Base-by-base conservation (phyloP, 768 basidiomycete genomes). In the Tylopilus sp. region DNA sequence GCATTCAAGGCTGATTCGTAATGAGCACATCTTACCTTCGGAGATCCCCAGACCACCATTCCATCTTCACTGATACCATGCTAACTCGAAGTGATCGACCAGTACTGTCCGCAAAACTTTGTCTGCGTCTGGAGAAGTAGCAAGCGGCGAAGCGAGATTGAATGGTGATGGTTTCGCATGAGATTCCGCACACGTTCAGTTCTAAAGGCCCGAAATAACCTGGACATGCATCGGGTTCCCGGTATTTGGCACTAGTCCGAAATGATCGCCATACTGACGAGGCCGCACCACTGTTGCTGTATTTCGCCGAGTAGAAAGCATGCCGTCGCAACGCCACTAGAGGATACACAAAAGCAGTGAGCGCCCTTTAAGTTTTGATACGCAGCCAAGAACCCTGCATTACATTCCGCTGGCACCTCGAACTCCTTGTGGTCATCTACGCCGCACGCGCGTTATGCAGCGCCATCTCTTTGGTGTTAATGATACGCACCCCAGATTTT, bases 291-390 rank as follows among this genome's bases (percentile, higher is more conserved):
- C n/a, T 37, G 37, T 45, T 57, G 19, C 62, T 57, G 24, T 60
- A 62, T 40, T 44, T 57, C 50, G 12, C 78, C 77, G 8, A 78
- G 48, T 11, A 78, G 64, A 38, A 78, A 67, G 55, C 72, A 78
- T 21, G 72, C 53, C 13, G 74, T 69, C 21, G 61, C 25, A 16
- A 63, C 65, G 40, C 60, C 57, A 53, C 54, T 55, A 11, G 17
- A 24, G 9, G 49, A 48, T 33, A 51, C 48, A 37, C 55, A 55
- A 36, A 63, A 60, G 33, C 54, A 58, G 42, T 60, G 49, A 33
- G 33, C 12, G 12, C 33, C 50, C 31, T 49, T 21, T 42, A 68
- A 53, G 31, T 51, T 56, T 45, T 37, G 40, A 43, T 58, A 46
- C 26, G 46, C 50, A 48, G 42, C 29, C 22, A 43, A 42, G 31